Base-by-base conservation (phyloP, 371 early-diverging fungal species). In the Haplosporangium sp. region DNA sequence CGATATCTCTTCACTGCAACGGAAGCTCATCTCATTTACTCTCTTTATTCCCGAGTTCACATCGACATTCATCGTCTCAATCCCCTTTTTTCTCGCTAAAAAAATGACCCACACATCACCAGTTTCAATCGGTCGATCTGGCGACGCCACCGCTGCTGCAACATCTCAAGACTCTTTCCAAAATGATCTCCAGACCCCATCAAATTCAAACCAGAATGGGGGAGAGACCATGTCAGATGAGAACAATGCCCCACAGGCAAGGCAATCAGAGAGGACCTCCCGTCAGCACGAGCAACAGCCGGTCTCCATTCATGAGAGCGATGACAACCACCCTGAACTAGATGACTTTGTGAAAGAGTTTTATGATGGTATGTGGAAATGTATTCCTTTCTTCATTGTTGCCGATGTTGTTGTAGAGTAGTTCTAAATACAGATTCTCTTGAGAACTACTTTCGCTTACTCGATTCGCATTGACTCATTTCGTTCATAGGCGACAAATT, bases 311-410 rank as follows among this genome's bases (percentile, higher is more conserved):
- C 62, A 76, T 50, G 37, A 74, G 72, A 50, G 69, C 59, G 20
- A 59, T 60, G 40, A 84, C 75, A 43, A 69, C 40, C 43, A 71
- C 56, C 18, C 60, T 53, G 43, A 80, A 57, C 43, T 69, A 61
- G 69, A 89, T 79, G 61, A 82, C 74, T 71, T 85, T 86, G 56
- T 80, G 38, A 14, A 81, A 74, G 57, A 81, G 43, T 41, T 72
- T 58, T 60, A 83, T 80, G 63, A 86, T 77, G 59, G 83, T 84
- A n/a, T 58, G 57, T 67, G 21, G 11, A 14, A 46, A 46, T 46
- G n/a, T 46, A 46, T 46, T n/a, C 46, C 5, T 46, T 46, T 46
- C n/a, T 46, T 12, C 5, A 10, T 5, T 5, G 46, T 46, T 46
- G 46, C 18, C 18, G 9, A 16, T 50, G 50, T 8, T 9, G 16